A percentile compares a stretch with the other conserved stretches of the same genome.
phyloP scores from a whole-genome alignment of 2,329 filamentous ascomycete species.

The Talaromyces marneffei region DNA sequence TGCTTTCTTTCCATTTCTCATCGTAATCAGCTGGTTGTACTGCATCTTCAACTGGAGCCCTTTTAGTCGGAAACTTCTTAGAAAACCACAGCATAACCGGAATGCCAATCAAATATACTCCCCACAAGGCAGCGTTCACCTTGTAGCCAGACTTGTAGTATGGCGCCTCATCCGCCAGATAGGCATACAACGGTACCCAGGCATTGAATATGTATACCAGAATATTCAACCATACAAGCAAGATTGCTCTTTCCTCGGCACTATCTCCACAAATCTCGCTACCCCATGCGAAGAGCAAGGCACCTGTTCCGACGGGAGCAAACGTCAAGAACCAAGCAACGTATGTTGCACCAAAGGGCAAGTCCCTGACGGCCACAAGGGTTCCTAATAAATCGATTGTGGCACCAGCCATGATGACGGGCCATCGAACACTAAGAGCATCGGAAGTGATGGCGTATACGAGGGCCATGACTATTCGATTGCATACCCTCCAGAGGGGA shows the following conservation, averaged over 20 bases:
- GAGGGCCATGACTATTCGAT: conserved; percentile 13
- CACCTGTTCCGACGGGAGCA: conserved; percentile 11
- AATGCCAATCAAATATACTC: conserved; percentile 13
- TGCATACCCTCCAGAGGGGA: conserved; percentile 12
- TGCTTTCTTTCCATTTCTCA: not conserved
- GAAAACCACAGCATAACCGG: conserved; percentile 15
- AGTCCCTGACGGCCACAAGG: conserved; percentile 10
- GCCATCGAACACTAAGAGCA: conserved; percentile 10
- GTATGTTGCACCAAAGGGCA: conserved; percentile 13
- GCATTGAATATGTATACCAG: conserved; percentile 14
- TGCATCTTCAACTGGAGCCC: not conserved
- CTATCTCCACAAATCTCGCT: conserved; percentile 12
- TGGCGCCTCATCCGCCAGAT: conserved; percentile 11
- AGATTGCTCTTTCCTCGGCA: conserved; percentile 13
- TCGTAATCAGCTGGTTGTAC: not conserved
- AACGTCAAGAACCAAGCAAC: conserved; percentile 14
- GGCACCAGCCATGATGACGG: conserved; percentile 13
- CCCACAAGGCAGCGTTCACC: conserved; percentile 14
- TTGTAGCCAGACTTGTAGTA: conserved; percentile 15
- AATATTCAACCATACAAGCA: conserved; percentile 13
- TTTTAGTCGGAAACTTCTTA: conserved; percentile 4
- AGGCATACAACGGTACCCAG: conserved; percentile 14
- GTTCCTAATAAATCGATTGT: conserved; percentile 7
- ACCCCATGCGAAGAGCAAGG: conserved; percentile 14
- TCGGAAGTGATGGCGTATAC: conserved; percentile 12